A percentile compares a stretch with the other conserved stretches of the same genome.
Evolutionary conservation across 208 protist genomes (phyloP).

Genomic region (Acanthamoeba lenticulata): DNA sequence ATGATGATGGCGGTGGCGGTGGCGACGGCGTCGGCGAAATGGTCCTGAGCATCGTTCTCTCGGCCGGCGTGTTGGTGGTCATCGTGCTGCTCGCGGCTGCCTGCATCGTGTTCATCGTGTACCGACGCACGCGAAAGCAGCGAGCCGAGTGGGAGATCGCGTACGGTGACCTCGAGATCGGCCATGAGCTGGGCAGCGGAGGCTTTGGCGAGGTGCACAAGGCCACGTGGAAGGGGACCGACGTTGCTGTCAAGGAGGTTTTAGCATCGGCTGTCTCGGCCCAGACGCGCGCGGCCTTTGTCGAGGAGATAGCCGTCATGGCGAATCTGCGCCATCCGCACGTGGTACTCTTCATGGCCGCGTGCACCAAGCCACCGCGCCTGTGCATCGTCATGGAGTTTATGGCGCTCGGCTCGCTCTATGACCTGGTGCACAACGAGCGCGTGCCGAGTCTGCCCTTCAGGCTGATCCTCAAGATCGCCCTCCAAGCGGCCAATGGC

Average conservation of each 20-base stretch:
- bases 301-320: background rate
- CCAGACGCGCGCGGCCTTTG: background rate
- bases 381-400: constrained; percentile 59
- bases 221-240: background rate
- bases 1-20: too few species aligned
- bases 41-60: too few species aligned
- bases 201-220: constrained; percentile 6
- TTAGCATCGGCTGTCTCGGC: background rate
- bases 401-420: constrained; percentile 17
- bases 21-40: too few species aligned
- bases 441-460: background rate
- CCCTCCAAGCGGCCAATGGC: constrained; percentile 2
- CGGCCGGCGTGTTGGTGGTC: too few species aligned
- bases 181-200: background rate
- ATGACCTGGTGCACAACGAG: background rate
- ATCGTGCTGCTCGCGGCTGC: too few species aligned
- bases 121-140: background rate
- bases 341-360: background rate
- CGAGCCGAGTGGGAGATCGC: background rate
- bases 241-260: constrained; percentile 8
- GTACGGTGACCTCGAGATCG: background rate
- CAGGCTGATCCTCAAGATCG: background rate
- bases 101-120: too few species aligned
- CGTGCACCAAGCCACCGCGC: background rate
- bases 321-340: background rate